phyloP scores from a whole-genome alignment of 2,329 filamentous ascomycete genomes.

The Metarhizium guizhouense region DNA sequence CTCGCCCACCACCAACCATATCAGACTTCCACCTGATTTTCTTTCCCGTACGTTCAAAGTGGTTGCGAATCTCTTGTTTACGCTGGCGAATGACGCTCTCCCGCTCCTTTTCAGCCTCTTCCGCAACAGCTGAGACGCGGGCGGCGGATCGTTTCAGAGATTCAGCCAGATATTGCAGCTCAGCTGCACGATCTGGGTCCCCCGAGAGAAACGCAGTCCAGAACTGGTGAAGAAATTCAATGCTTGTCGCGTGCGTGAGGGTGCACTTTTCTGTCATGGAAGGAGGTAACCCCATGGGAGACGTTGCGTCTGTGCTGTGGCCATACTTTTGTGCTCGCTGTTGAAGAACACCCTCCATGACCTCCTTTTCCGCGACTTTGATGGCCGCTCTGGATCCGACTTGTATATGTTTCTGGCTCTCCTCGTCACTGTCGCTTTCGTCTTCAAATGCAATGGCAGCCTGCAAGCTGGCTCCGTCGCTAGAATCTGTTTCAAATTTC shows the following conservation, averaged over 20 bases:
- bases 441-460: conserved; percentile 60
- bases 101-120: conserved; percentile 69
- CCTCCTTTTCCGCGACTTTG: conserved; percentile 53
- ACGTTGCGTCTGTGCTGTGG: conserved; percentile 35
- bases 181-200: conserved; percentile 68
- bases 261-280: conserved; percentile 50
- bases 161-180: conserved; percentile 74
- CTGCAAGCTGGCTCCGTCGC: conserved; percentile 50
- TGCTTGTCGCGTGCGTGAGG: conserved; percentile 80
- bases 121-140: conserved; percentile 71
- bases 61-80: conserved; percentile 61
- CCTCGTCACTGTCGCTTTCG: conserved; percentile 59
- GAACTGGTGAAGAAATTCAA: conserved; percentile 96
- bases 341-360: conserved; percentile 55
- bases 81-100: conserved; percentile 55
- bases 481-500: conserved; percentile 36
- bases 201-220: conserved; percentile 89
- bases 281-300: conserved; percentile 44
- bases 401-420: conserved; percentile 41
- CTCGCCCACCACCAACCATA: conserved; percentile 63
- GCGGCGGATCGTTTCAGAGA: conserved; percentile 69
- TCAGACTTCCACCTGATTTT: conserved; percentile 61
- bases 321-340: conserved; percentile 51
- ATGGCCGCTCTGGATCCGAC: conserved; percentile 65
- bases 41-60: conserved; percentile 64